A percentile compares a stretch with the other conserved stretches of the same genome.
phyloP scores from a whole-genome alignment of 176 grass and related monocot genomes.

The Otatea glauca region DNA sequence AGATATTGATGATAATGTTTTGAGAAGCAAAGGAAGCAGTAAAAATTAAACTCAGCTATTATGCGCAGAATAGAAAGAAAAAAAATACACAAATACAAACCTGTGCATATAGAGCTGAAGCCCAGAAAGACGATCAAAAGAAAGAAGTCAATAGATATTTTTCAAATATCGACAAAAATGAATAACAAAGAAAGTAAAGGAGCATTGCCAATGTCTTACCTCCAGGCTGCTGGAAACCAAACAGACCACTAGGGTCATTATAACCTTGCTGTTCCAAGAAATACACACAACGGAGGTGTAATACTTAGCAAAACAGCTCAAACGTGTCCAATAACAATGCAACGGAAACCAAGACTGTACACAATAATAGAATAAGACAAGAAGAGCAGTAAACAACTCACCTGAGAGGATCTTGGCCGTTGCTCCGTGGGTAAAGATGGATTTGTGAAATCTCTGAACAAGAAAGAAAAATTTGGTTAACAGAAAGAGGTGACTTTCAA shows the following conservation, averaged over 20 bases:
- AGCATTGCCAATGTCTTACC: conserved; percentile 33
- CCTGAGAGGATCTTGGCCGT: conserved; percentile 71
- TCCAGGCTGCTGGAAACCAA: conserved; percentile 70
- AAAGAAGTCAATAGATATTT: conserved; percentile 17
- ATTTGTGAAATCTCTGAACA: conserved; percentile 96
- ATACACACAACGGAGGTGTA: background rate
- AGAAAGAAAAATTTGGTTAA: conserved; percentile 3
- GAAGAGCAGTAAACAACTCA: conserved; percentile 23
- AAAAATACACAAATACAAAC: conserved; percentile 50
- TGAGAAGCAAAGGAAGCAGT: conserved; percentile 18
- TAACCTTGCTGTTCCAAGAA: conserved; percentile 63
- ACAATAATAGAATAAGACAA: conserved; percentile 13
- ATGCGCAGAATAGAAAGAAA: background rate
- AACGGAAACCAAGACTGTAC: background rate
- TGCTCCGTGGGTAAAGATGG: conserved; percentile 92
- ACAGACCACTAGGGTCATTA: conserved; percentile 70
- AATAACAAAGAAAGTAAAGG: conserved; percentile 14
- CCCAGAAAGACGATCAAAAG: background rate
- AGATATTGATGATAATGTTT: background rate
- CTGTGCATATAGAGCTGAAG: conserved; percentile 83
- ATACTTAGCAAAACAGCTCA: background rate
- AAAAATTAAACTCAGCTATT: conserved; percentile 27
- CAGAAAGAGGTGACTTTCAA: conserved; percentile 25
- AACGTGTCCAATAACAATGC: conserved; percentile 6
- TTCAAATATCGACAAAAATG: background rate